Evolutionary conservation across 371 early-diverging fungal genomes (phyloP).

Genomic region (Thermomucor indicae-seudaticae): DNA sequence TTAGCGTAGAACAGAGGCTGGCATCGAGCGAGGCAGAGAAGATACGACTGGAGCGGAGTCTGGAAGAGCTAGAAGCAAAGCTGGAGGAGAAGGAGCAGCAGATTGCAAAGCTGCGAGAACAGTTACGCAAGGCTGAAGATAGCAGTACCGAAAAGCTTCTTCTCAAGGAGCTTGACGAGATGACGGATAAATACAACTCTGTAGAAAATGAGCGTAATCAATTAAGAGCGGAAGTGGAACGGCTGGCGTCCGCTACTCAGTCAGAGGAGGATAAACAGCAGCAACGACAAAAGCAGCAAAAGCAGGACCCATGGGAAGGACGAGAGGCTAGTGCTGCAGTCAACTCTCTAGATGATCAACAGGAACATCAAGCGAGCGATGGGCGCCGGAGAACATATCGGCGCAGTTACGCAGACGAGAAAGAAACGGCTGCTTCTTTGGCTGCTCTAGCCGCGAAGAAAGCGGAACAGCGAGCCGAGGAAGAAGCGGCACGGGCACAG

Average conservation of each 20-base stretch:
- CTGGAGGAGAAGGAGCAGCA: neutral
- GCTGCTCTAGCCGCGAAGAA: conserved; percentile 12
- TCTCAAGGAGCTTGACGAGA: conserved; percentile 26
- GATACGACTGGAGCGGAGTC: conserved; percentile 13
- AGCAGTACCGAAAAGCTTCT: conserved; percentile 21
- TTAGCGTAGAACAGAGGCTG: conserved; percentile 35
- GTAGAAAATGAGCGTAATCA: conserved; percentile 27
- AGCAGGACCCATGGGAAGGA: neutral
- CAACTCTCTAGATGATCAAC: neutral
- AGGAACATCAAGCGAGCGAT: conserved; percentile 3
- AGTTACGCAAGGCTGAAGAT: conserved; percentile 12
- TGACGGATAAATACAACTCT: conserved; percentile 13
- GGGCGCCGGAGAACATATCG: conserved; percentile 12
- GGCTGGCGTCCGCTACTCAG: neutral
- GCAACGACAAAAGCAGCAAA: neutral
- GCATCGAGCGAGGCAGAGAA: conserved; percentile 31
- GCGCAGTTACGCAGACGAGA: conserved; percentile 30
- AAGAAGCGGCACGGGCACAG: conserved; percentile 15
- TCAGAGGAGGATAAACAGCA: neutral
- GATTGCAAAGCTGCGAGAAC: conserved; percentile 4
- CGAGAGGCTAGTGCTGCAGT: neutral
- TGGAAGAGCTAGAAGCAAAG: conserved; percentile 19
- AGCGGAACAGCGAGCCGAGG: conserved; percentile 10
- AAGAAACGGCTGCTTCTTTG: conserved; percentile 20
- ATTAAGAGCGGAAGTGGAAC: conserved; percentile 12